A percentile compares a stretch with the other conserved stretches of the same genome.
Conservation (phyloP, 2,329 filamentous ascomycete genomes). For the Rutstroemia sp. region DNA sequence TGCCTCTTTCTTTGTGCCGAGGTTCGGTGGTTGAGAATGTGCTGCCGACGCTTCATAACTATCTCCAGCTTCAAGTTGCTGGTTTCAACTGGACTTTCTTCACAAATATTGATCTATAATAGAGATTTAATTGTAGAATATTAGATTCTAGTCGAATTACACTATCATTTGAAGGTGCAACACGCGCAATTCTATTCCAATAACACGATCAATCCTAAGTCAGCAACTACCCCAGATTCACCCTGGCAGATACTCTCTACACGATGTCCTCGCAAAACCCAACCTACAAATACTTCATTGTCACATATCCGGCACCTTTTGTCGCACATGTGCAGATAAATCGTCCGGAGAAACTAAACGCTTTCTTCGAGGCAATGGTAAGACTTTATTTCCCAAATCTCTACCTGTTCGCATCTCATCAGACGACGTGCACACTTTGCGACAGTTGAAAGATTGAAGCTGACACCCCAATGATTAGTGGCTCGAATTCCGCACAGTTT, state of each 20-base stretch:
- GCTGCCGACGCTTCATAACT: background rate
- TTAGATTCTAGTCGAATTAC: no score
- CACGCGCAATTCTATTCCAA: no score
- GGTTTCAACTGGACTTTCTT: no score
- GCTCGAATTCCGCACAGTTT: conserved; percentile 68
- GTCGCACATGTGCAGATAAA: conserved; percentile 93
- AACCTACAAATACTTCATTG: conserved; percentile 36
- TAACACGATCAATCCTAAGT: background rate
- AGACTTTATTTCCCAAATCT: background rate
- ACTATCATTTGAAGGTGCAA: no score
- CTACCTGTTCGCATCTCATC: background rate
- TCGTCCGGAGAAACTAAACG: conserved; percentile 78
- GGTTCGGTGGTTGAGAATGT: background rate
- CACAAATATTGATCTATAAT: no score
- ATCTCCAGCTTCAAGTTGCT: no score
- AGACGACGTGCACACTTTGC: no score
- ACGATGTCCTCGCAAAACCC: conserved; percentile 13
- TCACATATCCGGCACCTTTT: conserved; percentile 63
- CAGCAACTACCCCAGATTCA: background rate
- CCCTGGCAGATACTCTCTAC: background rate
- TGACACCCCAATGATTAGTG: conserved; percentile 37
- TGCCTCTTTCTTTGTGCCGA: no score
- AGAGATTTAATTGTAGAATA: no score
- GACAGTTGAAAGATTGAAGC: no score
- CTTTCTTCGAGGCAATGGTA: conserved; percentile 70